Base-by-base conservation (phyloP, 345 rosid genomes). In the Capsella bursapastoris region DNA sequence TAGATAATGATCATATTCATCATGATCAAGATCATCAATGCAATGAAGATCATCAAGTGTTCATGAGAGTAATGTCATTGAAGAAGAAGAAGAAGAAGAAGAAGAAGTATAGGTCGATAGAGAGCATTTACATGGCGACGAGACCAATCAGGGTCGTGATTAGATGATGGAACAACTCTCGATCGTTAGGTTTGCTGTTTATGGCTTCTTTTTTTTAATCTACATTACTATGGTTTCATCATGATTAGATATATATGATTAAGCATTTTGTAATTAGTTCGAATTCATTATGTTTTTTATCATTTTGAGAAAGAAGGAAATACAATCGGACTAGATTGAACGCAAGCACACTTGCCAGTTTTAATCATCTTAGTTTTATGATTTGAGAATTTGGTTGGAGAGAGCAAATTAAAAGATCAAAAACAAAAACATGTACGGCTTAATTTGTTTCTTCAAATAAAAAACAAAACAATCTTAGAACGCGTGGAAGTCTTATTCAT, bases 101-200 rank as follows among this genome's bases (percentile, higher is more conserved):
- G 56, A 75, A 25, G 60, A 70, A 65, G 67, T 22, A 53, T 32
- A 64, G 66, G 40, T 49, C 76, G 40, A 41, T 77, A 13, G 76
- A 71, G 67, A 77, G 80, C 16, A 71, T 77, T 65, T 77, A 77
- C 80, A 70, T 49, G 72, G 40, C 71, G 25, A 77, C 76, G 1
- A 66, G 76, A 57, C 76, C 76, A 22, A 40, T 64, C 25, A 64
- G 80, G n/a, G 57, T 49, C 8, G 66, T 49, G 8, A 63, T 38
- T 22, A 57, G 71, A 64, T 64, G 71, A 70, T 35, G 35, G 63
- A 35, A 15, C 51, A 44, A 56, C 56, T 64, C 13, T 66, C 52
- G 25, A 22, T 22, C 25, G 8, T 57, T 66, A 37, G 15, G 60
- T 56, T 73, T 47, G 43, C 12, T 6, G 16, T 5, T 66, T 29